These are phyloP conservation scores for Trichoderma sp. DNA, from an alignment of 2,329 filamentous ascomycete species.

Conservation along the genomic window DNA sequence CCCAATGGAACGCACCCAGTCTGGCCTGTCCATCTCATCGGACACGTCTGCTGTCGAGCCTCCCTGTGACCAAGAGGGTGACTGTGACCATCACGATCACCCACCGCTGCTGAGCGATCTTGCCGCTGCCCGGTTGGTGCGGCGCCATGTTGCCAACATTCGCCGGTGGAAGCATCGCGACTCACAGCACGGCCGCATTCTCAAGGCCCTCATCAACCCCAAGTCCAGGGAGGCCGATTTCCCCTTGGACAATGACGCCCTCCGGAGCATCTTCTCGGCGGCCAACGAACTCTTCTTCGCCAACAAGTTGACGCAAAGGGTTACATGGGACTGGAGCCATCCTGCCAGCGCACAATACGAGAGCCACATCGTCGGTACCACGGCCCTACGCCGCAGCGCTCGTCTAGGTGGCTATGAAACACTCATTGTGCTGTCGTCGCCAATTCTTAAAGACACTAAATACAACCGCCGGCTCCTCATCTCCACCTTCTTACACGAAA, in stretches of 20 bases:
- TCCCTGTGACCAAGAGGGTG: conserved; percentile 34
- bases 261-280: conserved; percentile 60
- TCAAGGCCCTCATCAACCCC: conserved; percentile 58
- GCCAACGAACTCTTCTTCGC: conserved; percentile 65
- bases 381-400: conserved; percentile 54
- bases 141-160: conserved; percentile 46
- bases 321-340: conserved; percentile 64
- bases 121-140: conserved; percentile 51
- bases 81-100: conserved; percentile 20
- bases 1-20: conserved; percentile 51
- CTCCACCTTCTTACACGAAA: conserved; percentile 65
- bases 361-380: conserved; percentile 62
- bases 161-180: conserved; percentile 47
- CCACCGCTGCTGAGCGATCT: conserved; percentile 44
- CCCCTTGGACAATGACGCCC: conserved; percentile 57
- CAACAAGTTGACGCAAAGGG: conserved; percentile 56
- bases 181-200: conserved; percentile 58
- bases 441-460: conserved; percentile 55
- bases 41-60: conserved; percentile 39
- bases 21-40: conserved; percentile 50
- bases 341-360: conserved; percentile 51
- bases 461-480: conserved; percentile 64
- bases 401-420: conserved; percentile 59
- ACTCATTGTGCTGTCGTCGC: conserved; percentile 60
- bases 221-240: conserved; percentile 50